phyloP scores from a whole-genome alignment of 225 moss, liverwort and hornwort genomes.

The Sphagnum contortum region DNA sequence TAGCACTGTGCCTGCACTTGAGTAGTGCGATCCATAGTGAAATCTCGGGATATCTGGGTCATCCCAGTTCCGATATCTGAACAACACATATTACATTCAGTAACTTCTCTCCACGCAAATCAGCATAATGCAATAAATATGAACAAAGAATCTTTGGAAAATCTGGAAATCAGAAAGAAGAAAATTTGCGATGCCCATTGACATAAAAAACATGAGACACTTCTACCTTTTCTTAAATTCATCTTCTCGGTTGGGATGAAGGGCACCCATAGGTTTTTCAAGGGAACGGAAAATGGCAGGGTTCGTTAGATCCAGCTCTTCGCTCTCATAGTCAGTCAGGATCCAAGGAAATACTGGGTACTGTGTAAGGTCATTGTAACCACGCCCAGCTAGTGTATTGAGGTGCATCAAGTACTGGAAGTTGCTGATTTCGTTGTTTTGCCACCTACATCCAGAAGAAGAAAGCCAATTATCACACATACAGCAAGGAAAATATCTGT shows the following conservation, averaged over 20 bases:
- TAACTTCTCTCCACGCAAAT: too few species aligned
- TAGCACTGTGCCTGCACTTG: slow-evolving; percentile 97
- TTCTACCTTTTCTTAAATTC: slow-evolving; percentile 79
- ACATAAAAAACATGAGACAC: neutral
- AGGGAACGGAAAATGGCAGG: slow-evolving; percentile 72
- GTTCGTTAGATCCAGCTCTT: slow-evolving; percentile 73
- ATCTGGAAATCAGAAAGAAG: too few species aligned
- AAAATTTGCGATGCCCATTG: neutral
- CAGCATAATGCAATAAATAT: too few species aligned
- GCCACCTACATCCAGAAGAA: slow-evolving; percentile 43
- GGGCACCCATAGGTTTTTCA: slow-evolving; percentile 97
- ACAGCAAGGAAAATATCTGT: too few species aligned
- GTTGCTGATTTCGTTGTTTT: slow-evolving; percentile 98
- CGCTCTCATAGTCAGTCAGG: slow-evolving; percentile 86
- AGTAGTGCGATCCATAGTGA: slow-evolving; percentile 99
- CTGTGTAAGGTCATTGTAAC: slow-evolving; percentile 96
- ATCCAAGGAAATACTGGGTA: slow-evolving; percentile 99
- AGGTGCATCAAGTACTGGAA: slow-evolving; percentile 99
- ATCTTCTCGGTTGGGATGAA: slow-evolving; percentile 74
- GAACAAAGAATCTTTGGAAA: too few species aligned
- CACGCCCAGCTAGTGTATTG: slow-evolving; percentile 92
- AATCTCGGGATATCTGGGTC: slow-evolving; percentile 97
- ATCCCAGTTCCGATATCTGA: slow-evolving; percentile 95
- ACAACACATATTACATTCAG: neutral
- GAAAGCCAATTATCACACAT: too few species aligned